Evolutionary conservation across 768 basidiomycete species (phyloP), one percentile per base, ranked within the genome.

Genomic region (Hebeloma cylindrosporum): DNA sequence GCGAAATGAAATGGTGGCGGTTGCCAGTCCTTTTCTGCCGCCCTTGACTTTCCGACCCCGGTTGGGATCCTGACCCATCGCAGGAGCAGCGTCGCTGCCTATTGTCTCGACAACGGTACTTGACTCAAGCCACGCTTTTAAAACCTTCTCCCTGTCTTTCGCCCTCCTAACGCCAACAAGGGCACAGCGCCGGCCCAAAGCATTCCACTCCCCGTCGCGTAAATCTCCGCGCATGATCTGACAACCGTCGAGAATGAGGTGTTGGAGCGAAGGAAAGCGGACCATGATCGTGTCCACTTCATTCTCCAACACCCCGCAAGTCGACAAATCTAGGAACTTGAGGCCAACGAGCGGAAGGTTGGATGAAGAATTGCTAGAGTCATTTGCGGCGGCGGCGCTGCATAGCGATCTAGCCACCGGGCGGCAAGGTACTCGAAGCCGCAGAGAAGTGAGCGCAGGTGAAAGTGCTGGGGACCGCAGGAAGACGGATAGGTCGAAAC

Each of bases 191-290:
- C 77, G 77, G 0, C 86, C 88, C 2, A 93, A 54, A 3, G 74
- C 72, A 5, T 62, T 63, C 79, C 85, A 88, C 48, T 83, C 72
- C 23, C 75, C 75, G 11, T 70, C 68, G 11, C 75, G 73, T n/a
- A 70, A 69, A 2, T 80, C 78, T 2, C 69, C 75, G 4, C 78
- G 72, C 38, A 83, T 65, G 8, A 82, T 57, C 2, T 71, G 63
- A 55, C 87, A 88, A 4, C 69, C 73, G 54, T 95, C 92, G 14
- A 92, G 58, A 16, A 93, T 68, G 30, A 96, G 66, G 56, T 88
- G 80, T 47, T 72, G 66, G 9, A 95, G 62, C 1, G 55, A 57
- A 0, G 66, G 58, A 51, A 86, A 78, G 5, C 69, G 72, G 3
- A 68, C 64, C 1, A 86, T 60, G 7, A 90, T 57, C 13, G 63